Percentiles rank a stretch among this genome's conserved stretches.
Evolutionary conservation across 257 asterid genomes (phyloP).

Genomic region (Petunia secreta): DNA sequence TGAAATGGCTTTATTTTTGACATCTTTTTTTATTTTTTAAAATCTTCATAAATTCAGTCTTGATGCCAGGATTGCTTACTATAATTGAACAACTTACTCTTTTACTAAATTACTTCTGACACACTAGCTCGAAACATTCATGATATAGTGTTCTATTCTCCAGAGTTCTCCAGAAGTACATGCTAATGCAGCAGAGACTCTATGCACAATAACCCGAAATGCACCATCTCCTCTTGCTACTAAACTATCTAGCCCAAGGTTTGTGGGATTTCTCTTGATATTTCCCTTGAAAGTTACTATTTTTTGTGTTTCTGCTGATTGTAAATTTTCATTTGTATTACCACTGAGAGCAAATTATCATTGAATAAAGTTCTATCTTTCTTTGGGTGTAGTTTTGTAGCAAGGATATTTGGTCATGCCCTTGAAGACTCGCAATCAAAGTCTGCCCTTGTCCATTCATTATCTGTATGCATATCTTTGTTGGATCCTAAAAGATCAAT

Average conservation of each 20-base stretch:
- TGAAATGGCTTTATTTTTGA: background rate
- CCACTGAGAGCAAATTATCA: slow-evolving; percentile 5
- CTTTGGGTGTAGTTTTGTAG: slow-evolving; percentile 71
- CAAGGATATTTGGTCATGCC: slow-evolving; percentile 85
- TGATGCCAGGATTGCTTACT: background rate
- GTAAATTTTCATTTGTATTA: background rate
- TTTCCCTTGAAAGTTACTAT: slow-evolving; percentile 23
- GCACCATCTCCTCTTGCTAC: slow-evolving; percentile 92
- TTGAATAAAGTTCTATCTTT: slow-evolving; percentile 25
- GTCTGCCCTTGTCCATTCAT: slow-evolving; percentile 84
- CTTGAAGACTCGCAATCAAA: slow-evolving; percentile 79
- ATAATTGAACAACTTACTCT: background rate
- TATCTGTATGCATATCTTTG: slow-evolving; percentile 87
- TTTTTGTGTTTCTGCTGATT: background rate
- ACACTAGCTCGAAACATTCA: background rate
- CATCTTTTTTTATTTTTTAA: background rate
- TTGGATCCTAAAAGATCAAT: slow-evolving; percentile 92
- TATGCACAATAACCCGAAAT: slow-evolving; percentile 87
- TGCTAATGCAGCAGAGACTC: slow-evolving; percentile 95
- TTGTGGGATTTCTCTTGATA: slow-evolving; percentile 34
- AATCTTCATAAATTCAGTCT: background rate
- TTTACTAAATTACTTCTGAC: background rate
- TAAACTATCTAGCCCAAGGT: slow-evolving; percentile 92
- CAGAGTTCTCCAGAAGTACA: slow-evolving; percentile 97
- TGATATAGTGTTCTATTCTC: slow-evolving; percentile 18